Evolutionary conservation across 2,329 filamentous ascomycete species (phyloP).

Genomic region (Aspergillus nomiae): DNA sequence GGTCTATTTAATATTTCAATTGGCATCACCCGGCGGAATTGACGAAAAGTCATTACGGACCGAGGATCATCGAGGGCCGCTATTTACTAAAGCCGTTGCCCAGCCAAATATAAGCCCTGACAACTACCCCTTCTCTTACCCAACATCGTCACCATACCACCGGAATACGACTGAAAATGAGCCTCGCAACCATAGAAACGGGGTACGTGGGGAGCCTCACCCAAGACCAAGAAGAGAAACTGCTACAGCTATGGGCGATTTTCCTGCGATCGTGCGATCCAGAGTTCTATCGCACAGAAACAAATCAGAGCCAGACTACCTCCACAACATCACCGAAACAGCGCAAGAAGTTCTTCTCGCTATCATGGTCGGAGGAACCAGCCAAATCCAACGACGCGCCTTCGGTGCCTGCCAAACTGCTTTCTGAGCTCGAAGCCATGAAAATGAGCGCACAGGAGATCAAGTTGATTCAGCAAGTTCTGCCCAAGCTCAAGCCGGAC

Average conservation of each 20-base stretch:
- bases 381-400: slow-evolving; percentile 64
- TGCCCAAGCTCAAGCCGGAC: slow-evolving; percentile 73
- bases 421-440: slow-evolving; percentile 19
- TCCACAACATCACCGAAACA: slow-evolving; percentile 28
- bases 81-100: background rate
- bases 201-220: slow-evolving; percentile 85
- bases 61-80: background rate
- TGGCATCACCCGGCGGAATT: background rate
- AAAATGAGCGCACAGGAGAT: slow-evolving; percentile 50
- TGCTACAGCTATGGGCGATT: slow-evolving; percentile 81
- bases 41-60: background rate
- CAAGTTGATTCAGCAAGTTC: slow-evolving; percentile 76
- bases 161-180: slow-evolving; percentile 9
- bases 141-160: background rate
- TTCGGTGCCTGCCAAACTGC: slow-evolving; percentile 25
- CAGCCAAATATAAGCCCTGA: background rate
- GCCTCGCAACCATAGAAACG: slow-evolving; percentile 11
- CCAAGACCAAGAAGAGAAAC: slow-evolving; percentile 78
- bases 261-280: slow-evolving; percentile 67
- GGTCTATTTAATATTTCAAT: background rate
- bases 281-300: slow-evolving; percentile 56
- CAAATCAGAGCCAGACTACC: slow-evolving; percentile 14
- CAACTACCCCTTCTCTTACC: background rate
- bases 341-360: slow-evolving; percentile 39
- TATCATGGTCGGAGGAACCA: slow-evolving; percentile 35